Base-by-base conservation (phyloP, 1,139 yeast genomes). In the Debaryomycetaceae sp. region DNA sequence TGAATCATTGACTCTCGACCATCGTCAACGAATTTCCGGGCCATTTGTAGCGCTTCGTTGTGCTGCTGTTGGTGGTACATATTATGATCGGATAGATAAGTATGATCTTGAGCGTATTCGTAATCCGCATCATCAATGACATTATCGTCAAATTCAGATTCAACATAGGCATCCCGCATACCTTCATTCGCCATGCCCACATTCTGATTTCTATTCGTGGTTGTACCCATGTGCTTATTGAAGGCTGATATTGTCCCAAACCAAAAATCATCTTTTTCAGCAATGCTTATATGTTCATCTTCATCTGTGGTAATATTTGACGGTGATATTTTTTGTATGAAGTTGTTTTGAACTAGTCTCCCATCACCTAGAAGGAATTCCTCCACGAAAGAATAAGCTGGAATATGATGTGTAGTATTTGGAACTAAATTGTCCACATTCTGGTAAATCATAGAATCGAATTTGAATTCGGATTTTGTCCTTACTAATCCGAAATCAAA, bases 401-500 rank as follows among this genome's bases (percentile, higher is more conserved):
- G 69, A 11, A 52, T 40, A 24, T 51, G 49, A 27, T 27, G 31
- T 24, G 45, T 45, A 6, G 52, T 42, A 20, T 49, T 41, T 24
- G 47, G 43, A 9, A 45, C 49, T 1, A 53, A 40, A 17, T 58
- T 50, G 41, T 63, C 69, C 5, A 62, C 55, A 8, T 60, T 58
- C 24, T 56, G 60, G 52, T 68, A 67, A 5, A 58, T 49, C 11
- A 48, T 46, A 39, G 60, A 61, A 43, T 68, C 71, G 51, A 65
- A 77, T 45, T 69, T 72, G 61, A 80, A 80, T 23, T 72, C 71
- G 27, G 69, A 69, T 11, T 57, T 66, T 2, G 75, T 67, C 49
- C 80, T 64, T 5, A 72, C 64, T 20, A 83, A 59, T 1, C 87
- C 87, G 59, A 78, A 80, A n/a, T 70, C 69, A 54, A 68, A 76